Percentiles rank a stretch among this genome's conserved stretches.
phyloP scores from a whole-genome alignment of 139 green algal species.

The Eudorina sp. region DNA sequence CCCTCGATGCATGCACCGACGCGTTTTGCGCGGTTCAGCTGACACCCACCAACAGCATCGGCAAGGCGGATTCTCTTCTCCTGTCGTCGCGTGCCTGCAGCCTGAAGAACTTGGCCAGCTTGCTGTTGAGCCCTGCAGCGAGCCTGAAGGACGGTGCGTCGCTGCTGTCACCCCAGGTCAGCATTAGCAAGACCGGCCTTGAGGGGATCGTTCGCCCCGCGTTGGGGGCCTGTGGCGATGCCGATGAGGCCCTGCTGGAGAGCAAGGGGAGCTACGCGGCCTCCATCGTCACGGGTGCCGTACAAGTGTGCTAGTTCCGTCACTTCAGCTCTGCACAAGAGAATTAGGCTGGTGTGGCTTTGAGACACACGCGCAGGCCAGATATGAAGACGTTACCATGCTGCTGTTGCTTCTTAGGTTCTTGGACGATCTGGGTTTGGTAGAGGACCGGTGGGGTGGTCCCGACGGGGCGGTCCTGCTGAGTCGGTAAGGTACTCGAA shows the following conservation, averaged over 20 bases:
- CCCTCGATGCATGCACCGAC: background rate
- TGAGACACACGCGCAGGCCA: no score
- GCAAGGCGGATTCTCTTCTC: background rate
- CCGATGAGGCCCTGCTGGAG: background rate
- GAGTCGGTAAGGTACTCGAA: no score
- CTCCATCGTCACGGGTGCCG: background rate
- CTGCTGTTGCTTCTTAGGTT: no score
- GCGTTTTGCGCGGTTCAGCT: constrained; percentile 23
- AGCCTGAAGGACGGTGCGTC: background rate
- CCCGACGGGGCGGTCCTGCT: no score
- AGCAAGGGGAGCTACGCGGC: background rate
- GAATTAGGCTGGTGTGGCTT: no score
- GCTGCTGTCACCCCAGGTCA: background rate
- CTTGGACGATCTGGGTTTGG: no score
- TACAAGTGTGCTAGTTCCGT: constrained; percentile 9
- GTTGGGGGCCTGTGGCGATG: background rate
- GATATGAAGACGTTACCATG: no score
- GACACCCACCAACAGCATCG: background rate
- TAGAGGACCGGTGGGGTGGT: no score
- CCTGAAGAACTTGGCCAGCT: background rate
- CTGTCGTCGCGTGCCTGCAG: background rate
- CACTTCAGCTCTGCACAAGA: no score
- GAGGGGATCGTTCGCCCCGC: background rate
- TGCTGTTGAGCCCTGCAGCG: constrained; percentile 3
- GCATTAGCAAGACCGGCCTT: background rate